Conservation (phyloP, 2,329 filamentous ascomycete genomes). For the Colletotrichum echinochloae region DNA sequence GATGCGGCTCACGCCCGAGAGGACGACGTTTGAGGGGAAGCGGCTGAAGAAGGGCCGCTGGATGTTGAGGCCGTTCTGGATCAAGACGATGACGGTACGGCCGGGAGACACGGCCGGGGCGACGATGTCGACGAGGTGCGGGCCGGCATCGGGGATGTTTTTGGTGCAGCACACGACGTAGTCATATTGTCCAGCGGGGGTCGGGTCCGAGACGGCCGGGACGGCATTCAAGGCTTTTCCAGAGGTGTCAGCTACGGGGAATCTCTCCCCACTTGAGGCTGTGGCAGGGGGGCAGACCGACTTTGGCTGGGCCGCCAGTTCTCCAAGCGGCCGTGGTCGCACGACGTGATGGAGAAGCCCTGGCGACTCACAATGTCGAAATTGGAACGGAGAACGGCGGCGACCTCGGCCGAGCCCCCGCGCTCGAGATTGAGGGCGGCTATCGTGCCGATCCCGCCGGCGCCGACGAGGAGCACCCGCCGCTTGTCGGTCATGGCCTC, state of each 20-base stretch:
- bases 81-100: constrained; percentile 65
- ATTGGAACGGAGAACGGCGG: constrained; percentile 68
- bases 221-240: constrained; percentile 29
- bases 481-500: constrained; percentile 44
- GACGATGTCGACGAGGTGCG: constrained; percentile 62
- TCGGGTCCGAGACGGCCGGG: constrained; percentile 35
- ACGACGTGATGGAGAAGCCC: constrained; percentile 67
- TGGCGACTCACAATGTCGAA: constrained; percentile 58
- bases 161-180: constrained; percentile 70
- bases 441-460: constrained; percentile 68
- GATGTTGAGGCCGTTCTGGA: constrained; percentile 75
- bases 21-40: constrained; percentile 64
- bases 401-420: constrained; percentile 63
- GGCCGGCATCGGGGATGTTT: constrained; percentile 66
- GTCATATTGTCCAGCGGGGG: constrained; percentile 54
- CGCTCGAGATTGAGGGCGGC: constrained; percentile 65
- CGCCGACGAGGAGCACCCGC: constrained; percentile 64
- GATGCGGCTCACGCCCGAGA: constrained; percentile 66
- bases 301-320: constrained; percentile 61
- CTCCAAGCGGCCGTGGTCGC: constrained; percentile 64
- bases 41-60: constrained; percentile 62
- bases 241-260: background rate
- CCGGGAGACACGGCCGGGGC: constrained; percentile 62
- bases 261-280: too few relatives aligned
- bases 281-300: constrained; percentile 40